Conservation (phyloP, 768 basidiomycete genomes). For the Boletus tylopilopsis region DNA sequence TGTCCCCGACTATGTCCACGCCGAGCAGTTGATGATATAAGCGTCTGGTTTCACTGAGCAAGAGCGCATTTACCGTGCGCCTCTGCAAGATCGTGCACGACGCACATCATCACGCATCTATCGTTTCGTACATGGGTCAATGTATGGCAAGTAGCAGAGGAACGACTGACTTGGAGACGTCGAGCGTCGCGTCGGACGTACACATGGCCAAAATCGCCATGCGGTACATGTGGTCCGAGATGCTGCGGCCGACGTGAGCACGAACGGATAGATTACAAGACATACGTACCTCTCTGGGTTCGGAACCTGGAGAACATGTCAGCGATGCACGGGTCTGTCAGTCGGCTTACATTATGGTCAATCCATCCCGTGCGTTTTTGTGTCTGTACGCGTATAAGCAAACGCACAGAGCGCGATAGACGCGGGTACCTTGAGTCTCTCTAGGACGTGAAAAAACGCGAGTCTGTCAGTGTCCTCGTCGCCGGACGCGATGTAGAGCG, state of each 20-base stretch:
- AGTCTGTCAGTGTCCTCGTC: constrained; percentile 64
- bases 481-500: constrained; percentile 52
- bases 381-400: constrained; percentile 48
- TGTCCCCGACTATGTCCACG: constrained; percentile 75
- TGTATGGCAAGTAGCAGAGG: neutral
- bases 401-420: neutral
- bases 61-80: constrained; percentile 60
- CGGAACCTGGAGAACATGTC: constrained; percentile 52
- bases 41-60: neutral
- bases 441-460: constrained; percentile 87
- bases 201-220: constrained; percentile 96
- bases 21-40: neutral
- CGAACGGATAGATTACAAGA: neutral
- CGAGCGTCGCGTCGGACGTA: constrained; percentile 66
- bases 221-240: constrained; percentile 96
- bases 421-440: constrained; percentile 74
- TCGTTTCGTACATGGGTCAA: neutral
- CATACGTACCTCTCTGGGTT: constrained; percentile 69
- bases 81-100: constrained; percentile 96
- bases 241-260: constrained; percentile 40
- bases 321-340: neutral
- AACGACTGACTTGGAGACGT: constrained; percentile 61
- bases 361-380: constrained; percentile 97
- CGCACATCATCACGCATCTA: constrained; percentile 80
- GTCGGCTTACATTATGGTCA: constrained; percentile 48